Evolutionary conservation across 768 basidiomycete genomes (phyloP), one percentile per base, ranked within the genome.

Genomic region (Leccinum variicolor): DNA sequence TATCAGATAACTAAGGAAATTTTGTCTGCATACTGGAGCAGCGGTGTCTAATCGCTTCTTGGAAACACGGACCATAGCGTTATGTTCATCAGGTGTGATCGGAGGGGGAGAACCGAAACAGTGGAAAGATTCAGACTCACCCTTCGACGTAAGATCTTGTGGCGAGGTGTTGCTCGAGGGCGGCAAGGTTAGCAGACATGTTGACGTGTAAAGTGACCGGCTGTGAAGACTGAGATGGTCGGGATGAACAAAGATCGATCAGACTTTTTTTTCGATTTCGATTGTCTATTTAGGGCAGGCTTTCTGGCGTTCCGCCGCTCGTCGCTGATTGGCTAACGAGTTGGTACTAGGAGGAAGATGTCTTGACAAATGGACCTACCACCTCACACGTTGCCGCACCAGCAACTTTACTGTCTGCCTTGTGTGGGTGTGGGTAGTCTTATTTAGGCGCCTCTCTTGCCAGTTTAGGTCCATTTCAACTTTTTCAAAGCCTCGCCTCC

Each of bases 11-110:
- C 87, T 83, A 86, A 81, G 87, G 80, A 76, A 73, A 74, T 65
- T 66, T 69, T 89, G 66, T 92, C 90, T 78, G 87, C 90, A 91
- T 77, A 73, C 73, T 82, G 78, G 75, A 76, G 75, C 82, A 84
- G 88, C 87, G 90, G 83, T 89, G 87, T 92, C 91, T 94, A 87
- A 79, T 85, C 89, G 85, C 88, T 84, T 85, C 89, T 92, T 86
- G 84, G 91, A 90, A 92, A 92, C 90, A 92, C 91, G 91, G 90
- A 93, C 91, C 92, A 92, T 89, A 89, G 89, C 89, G 72, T 77
- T 65, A 63, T 70, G 74, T 74, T 90, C 89, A 90, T 92, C 87
- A 81, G 65, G 68, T 58, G 61, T 52, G 60, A 60, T 64, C 56
- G 57, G 46, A 49, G 39, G 60, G 60, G 63, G 39, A 50, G 34